Percentiles rank a stretch among this genome's conserved stretches.
Conservation (phyloP, 2,329 filamentous ascomycete genomes). For the Bimuria novae-zelandiae region DNA sequence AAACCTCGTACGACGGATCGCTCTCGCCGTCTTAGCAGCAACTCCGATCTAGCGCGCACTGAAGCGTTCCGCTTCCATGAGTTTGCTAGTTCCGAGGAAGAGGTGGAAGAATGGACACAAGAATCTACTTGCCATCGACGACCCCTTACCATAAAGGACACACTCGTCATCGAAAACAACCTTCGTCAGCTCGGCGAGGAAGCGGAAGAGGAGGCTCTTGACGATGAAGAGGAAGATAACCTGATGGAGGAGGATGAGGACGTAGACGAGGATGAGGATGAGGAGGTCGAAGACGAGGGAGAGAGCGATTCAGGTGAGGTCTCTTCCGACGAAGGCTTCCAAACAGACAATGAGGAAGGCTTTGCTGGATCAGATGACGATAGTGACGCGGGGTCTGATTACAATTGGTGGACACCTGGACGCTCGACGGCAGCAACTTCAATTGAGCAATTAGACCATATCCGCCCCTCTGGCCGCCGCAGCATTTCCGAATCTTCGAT, state of each 20-base stretch:
- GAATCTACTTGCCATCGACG: conserved; percentile 66
- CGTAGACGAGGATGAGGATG: conserved; percentile 48
- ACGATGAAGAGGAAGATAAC: conserved; percentile 60
- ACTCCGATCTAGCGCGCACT: conserved; percentile 55
- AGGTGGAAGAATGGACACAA: conserved; percentile 91
- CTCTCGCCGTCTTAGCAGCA: conserved; percentile 41
- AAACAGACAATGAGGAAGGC: conserved; percentile 77
- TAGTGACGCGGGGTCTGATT: conserved; percentile 66
- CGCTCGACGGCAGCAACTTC: conserved; percentile 59
- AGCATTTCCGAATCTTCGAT: conserved; percentile 59
- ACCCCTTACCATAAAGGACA: conserved; percentile 87
- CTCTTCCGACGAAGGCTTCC: conserved; percentile 69
- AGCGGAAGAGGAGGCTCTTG: conserved; percentile 83
- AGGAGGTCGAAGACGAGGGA: conserved; percentile 42
- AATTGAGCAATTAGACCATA: conserved; percentile 52
- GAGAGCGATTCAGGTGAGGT: conserved; percentile 37
- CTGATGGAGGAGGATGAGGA: conserved; percentile 39
- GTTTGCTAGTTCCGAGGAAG: conserved; percentile 83
- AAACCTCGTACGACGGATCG: conserved; percentile 42
- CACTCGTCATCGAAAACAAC: conserved; percentile 83
- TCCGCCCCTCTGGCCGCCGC: conserved; percentile 53
- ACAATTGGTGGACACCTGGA: conserved; percentile 66
- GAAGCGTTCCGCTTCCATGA: conserved; percentile 76
- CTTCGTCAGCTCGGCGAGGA: conserved; percentile 87
- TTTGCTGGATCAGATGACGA: conserved; percentile 73